Evolutionary conservation across 2,329 filamentous ascomycete species (phyloP).

Genomic region (Cercospora berteroae): DNA sequence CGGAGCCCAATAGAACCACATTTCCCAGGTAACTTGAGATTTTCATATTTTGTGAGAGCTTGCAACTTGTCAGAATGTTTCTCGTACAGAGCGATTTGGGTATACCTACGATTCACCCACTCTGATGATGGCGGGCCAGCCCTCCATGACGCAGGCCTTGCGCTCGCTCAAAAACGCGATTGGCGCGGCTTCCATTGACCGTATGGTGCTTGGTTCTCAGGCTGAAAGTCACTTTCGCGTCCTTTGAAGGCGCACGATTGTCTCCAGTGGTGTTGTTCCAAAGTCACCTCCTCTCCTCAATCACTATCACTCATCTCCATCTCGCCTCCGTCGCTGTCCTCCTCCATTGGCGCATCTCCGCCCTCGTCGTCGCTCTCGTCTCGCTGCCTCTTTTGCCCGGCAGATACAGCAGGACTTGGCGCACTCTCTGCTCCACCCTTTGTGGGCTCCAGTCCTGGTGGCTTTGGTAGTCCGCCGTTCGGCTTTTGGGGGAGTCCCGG

Average conservation of each 20-base stretch:
- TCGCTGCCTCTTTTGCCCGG: conserved; percentile 54
- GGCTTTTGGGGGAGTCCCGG: conserved; percentile 30
- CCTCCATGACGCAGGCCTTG: neutral
- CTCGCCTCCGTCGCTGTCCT: conserved; percentile 52
- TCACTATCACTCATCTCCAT: conserved; percentile 72
- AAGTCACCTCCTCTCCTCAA: conserved; percentile 18
- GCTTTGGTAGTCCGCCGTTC: conserved; percentile 29
- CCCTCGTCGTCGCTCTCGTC: conserved; percentile 41
- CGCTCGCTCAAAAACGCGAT: neutral
- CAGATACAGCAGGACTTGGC: conserved; percentile 47
- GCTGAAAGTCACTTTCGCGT: neutral
- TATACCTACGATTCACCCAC: conserved; percentile 8
- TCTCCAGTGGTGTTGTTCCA: neutral
- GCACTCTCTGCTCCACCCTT: conserved; percentile 47
- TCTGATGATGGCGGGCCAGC: neutral
- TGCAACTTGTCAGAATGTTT: conserved; percentile 20
- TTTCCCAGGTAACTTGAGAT: neutral
- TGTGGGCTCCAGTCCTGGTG: conserved; percentile 37
- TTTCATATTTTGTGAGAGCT: conserved; percentile 13
- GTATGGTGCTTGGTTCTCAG: neutral
- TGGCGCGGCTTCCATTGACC: neutral
- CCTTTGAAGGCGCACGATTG: neutral
- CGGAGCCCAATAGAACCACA: neutral
- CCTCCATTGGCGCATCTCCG: conserved; percentile 44
- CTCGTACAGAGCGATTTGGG: neutral